Conservation (phyloP, 2,329 filamentous ascomycete species). For the Rhexocercosporidium sp. region DNA sequence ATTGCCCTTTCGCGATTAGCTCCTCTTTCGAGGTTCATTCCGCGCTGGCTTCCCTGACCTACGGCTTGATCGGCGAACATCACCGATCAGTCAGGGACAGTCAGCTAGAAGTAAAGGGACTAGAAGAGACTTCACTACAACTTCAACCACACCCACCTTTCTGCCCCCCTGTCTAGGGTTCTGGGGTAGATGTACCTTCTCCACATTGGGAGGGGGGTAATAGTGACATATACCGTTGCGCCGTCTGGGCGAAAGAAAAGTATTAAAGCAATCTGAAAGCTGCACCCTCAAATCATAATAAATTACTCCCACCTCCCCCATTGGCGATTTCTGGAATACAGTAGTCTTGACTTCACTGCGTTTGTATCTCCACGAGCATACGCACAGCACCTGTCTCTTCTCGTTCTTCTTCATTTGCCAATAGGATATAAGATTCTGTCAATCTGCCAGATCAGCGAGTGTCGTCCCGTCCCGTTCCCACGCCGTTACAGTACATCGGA, state of each 20-base stretch:
- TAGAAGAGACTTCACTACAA: constrained; percentile 15
- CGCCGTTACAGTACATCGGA: constrained; percentile 15
- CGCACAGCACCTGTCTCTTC: neutral
- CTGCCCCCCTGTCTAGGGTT: constrained; percentile 9
- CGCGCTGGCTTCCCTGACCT: constrained; percentile 16
- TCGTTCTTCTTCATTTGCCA: neutral
- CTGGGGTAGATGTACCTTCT: constrained; percentile 8
- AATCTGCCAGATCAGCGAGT: constrained; percentile 10
- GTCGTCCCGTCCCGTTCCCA: constrained; percentile 16
- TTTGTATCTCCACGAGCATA: neutral
- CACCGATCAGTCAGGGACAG: constrained; percentile 16
- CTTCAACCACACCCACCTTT: constrained; percentile 8
- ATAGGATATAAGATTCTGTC: neutral
- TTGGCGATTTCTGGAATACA: neutral
- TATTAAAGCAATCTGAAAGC: constrained; percentile 25
- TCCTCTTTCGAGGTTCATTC: neutral
- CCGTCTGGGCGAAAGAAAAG: constrained; percentile 12
- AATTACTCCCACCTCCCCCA: neutral
- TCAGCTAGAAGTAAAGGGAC: neutral
- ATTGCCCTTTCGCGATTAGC: constrained; percentile 3
- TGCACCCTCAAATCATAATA: constrained; percentile 5
- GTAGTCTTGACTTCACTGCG: neutral
- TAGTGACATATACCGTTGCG: constrained; percentile 21
- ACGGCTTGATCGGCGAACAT: constrained; percentile 22
- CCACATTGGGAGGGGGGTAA: constrained; percentile 20